A percentile compares a stretch with the other conserved stretches of the same genome.
Conservation (phyloP, 345 rosid species). For the Pseudoturritis turrita region DNA sequence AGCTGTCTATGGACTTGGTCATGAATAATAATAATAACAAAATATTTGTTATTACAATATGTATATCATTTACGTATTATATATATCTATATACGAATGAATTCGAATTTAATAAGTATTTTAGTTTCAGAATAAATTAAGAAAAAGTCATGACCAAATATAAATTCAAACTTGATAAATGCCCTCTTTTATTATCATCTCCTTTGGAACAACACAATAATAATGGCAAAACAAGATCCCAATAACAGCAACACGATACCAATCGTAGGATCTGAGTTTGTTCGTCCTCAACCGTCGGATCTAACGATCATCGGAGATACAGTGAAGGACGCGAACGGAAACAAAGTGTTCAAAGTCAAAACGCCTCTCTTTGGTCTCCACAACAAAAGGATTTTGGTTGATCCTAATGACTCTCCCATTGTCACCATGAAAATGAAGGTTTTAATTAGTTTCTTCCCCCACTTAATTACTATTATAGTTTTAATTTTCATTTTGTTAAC, state of each 20-base stretch:
- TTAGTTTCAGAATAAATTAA: neutral
- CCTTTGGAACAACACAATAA: neutral
- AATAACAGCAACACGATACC: constrained; percentile 1
- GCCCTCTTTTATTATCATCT: neutral
- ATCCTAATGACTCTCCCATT: constrained; percentile 32
- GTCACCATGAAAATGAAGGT: constrained; percentile 40
- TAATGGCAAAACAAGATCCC: constrained; percentile 20
- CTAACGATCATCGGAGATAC: constrained; percentile 32
- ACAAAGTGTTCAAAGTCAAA: constrained; percentile 37
- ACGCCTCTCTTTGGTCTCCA: constrained; percentile 28
- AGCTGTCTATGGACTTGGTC: neutral
- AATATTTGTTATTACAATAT: neutral
- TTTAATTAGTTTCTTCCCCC: neutral
- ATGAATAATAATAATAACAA: neutral
- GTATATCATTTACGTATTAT: neutral
- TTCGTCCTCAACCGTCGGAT: constrained; percentile 27
- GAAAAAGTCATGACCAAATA: constrained; percentile 20
- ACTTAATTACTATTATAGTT: neutral
- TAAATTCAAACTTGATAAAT: neutral
- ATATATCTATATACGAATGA: neutral
- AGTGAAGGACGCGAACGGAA: constrained; percentile 29
- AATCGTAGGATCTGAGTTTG: constrained; percentile 30
- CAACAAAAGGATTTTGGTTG: constrained; percentile 30
- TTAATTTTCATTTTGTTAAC: neutral
- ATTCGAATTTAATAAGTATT: neutral